A percentile compares a stretch with the other conserved stretches of the same genome.
Conservation (phyloP, 805 yeast genomes). For the Candida incommunis region DNA sequence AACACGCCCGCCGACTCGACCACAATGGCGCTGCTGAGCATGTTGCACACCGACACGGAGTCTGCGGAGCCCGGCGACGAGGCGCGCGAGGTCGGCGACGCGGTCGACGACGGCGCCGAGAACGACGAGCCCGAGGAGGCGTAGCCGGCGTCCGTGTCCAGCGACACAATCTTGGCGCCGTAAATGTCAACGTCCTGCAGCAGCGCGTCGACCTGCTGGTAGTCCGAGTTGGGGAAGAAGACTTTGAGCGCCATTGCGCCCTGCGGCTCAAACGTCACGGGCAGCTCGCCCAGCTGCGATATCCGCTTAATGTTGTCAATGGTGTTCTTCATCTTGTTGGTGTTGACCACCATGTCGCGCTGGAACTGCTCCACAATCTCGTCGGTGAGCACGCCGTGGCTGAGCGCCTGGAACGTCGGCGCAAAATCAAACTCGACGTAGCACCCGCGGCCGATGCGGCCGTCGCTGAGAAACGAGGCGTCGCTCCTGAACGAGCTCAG, state of each 20-base stretch:
- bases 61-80: neutral
- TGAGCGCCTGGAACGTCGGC: neutral
- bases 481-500: neutral
- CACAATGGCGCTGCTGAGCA: neutral
- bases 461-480: neutral
- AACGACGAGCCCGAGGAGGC: neutral
- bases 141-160: neutral
- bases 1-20: neutral
- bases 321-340: conserved; percentile 24
- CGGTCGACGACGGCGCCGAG: neutral
- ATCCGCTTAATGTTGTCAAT: conserved; percentile 31
- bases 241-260: conserved; percentile 32
- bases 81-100: neutral
- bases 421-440: conserved; percentile 1
- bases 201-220: conserved; percentile 38
- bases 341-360: conserved; percentile 19
- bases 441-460: conserved; percentile 1
- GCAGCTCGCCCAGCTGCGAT: conserved; percentile 49
- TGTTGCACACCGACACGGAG: neutral
- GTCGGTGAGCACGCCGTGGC: neutral
- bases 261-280: conserved; percentile 32
- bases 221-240: conserved; percentile 61
- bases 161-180: conserved; percentile 34
- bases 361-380: conserved; percentile 16
- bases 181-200: conserved; percentile 45